Evolutionary conservation across 2,329 filamentous ascomycete genomes (phyloP), one percentile per base, ranked within the genome.

Genomic region (Didymella exigua): DNA sequence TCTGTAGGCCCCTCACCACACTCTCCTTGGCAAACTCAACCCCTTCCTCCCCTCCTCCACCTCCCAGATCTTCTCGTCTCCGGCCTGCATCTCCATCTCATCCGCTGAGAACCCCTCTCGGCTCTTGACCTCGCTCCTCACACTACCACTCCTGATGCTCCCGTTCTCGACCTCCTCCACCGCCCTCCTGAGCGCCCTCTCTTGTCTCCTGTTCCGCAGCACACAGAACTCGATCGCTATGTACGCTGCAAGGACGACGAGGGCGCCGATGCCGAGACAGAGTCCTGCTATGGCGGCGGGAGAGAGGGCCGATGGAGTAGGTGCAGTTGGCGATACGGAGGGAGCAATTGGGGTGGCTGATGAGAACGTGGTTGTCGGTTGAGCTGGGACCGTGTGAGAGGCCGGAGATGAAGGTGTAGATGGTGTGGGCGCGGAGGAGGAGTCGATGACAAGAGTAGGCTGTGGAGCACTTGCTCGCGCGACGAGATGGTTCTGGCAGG

Each of bases 51-150:
- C 54, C 29, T 49, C 54, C 24, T 56, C 47, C 14, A 50, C 58
- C 16, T 60, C 56, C 48, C 52, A 52, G 27, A 47, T 49, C 33
- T 54, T 48, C n/a, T 59, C 56, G 23, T 59, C 58, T 1, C 31
- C 30, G 14, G n/a, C n/a, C n/a, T 68, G 30, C 49, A 72, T 65
- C 36, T 63, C 62, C 11, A 65, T 60, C 24, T 66, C 49, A 37
- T 63, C 68, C 38, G 70, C 68, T 31, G 69, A 30, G 2, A 68
- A 65, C 27, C 62, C 63, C 30, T 72, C 68, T 30, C 63, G 58
- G 30, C 53, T 64, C 30, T 21, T 23, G 3, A 29, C 30, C 36
- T 34, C 29, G 8, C 18, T 49, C 27, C 34, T 21, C 5, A 34
- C 21, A 11, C 10, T n/a, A 9, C 18, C 46, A 23, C 38, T 55